Percentiles rank a stretch among this genome's conserved stretches.
phyloP scores from a whole-genome alignment of 345 rosid species.

The Hevea brasiliensis region DNA sequence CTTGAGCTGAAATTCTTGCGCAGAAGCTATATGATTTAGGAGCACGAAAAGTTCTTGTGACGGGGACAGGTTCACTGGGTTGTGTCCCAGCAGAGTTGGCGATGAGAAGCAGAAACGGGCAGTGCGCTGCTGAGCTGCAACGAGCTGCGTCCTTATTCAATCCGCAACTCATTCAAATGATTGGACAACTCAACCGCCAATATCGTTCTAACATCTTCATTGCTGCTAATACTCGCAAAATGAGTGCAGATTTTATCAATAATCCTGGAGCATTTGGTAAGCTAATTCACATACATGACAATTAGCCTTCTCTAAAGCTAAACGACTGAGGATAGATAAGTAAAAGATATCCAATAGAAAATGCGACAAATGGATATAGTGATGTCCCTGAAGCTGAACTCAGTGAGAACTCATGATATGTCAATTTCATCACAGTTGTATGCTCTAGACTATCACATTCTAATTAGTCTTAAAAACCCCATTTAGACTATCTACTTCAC shows the following conservation, averaged over 20 bases:
- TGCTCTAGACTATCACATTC: background rate
- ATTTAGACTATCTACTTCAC: background rate
- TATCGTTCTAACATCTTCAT: constrained; percentile 18
- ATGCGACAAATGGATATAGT: too few relatives aligned
- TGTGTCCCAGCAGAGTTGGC: constrained; percentile 33
- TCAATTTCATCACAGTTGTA: constrained; percentile 4
- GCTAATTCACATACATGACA: too few relatives aligned
- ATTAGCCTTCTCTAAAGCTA: too few relatives aligned
- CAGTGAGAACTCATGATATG: background rate
- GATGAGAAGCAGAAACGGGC: constrained; percentile 14
- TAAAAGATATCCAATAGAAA: too few relatives aligned
- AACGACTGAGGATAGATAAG: too few relatives aligned
- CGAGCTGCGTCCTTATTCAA: constrained; percentile 24
- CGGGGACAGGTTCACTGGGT: constrained; percentile 29
- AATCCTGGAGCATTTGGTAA: too few relatives aligned
- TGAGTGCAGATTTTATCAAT: background rate
- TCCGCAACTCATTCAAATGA: constrained; percentile 21
- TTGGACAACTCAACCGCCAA: constrained; percentile 9
- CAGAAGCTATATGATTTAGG: constrained; percentile 29
- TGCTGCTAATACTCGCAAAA: constrained; percentile 17
- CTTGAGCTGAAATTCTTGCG: background rate
- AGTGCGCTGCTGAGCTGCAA: constrained; percentile 18
- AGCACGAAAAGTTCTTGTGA: constrained; percentile 27
- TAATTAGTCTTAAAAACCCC: background rate
- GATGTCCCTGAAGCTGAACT: too few relatives aligned